Percentiles rank a stretch among this genome's conserved stretches.
These are phyloP conservation scores for Linum lewisii DNA, from an alignment of 345 rosid species.

Conservation along the genomic window DNA sequence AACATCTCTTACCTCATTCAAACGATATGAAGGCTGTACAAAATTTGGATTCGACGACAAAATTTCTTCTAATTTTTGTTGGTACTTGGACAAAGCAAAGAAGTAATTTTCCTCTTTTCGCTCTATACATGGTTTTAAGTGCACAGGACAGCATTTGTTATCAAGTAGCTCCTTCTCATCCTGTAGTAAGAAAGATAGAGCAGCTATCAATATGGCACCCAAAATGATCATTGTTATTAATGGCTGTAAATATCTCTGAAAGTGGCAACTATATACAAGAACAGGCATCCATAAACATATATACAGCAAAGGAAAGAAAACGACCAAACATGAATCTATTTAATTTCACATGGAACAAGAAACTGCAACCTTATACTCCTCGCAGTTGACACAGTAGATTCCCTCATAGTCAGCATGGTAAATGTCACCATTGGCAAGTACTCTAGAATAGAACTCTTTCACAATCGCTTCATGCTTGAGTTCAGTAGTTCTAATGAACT, in stretches of 20 bases:
- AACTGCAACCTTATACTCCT: constrained; percentile 75
- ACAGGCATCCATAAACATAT: too few species aligned
- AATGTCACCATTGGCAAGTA: constrained; percentile 81
- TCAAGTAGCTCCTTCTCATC: constrained; percentile 88
- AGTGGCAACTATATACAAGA: background rate
- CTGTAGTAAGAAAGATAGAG: constrained; percentile 31
- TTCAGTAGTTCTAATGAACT: constrained; percentile 91
- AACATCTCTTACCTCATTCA: constrained; percentile 57
- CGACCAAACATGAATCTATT: too few species aligned
- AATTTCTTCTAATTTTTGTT: constrained; percentile 60
- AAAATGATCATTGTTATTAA: background rate
- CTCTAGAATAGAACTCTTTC: constrained; percentile 68
- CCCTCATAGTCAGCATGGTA: constrained; percentile 90
- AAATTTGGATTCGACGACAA: constrained; percentile 56
- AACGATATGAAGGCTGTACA: constrained; percentile 83
- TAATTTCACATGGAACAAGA: background rate
- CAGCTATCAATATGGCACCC: background rate
- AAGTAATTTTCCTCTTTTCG: constrained; percentile 91
- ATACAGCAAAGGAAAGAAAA: too few species aligned
- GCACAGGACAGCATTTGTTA: constrained; percentile 67
- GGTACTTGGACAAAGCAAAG: constrained; percentile 86
- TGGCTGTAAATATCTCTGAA: background rate
- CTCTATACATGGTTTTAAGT: constrained; percentile 64
- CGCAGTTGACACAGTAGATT: constrained; percentile 85
- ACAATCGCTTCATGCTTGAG: constrained; percentile 80